These are phyloP conservation scores for Picochlorum sp. DNA, from an alignment of 139 green algal species.

Conservation along the genomic window DNA sequence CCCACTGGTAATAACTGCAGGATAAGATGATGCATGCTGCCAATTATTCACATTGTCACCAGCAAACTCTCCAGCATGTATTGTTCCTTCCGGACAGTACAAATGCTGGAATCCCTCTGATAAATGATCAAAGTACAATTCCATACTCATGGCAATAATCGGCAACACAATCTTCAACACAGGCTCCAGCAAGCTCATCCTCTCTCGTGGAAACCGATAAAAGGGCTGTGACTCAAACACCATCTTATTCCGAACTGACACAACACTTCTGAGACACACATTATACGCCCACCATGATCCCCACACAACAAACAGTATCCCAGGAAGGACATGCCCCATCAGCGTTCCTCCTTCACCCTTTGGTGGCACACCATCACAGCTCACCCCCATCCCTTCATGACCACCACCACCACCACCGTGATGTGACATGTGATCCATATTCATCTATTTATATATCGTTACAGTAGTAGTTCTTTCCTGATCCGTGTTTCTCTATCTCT, in stretches of 20 bases:
- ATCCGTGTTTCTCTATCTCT: no score
- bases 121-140: conserved; percentile 24
- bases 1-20: conserved; percentile 23
- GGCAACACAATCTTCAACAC: conserved; percentile 20
- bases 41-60: conserved; percentile 33
- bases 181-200: conserved; percentile 12
- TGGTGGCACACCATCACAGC: conserved; percentile 2
- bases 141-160: conserved; percentile 9
- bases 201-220: conserved; percentile 8
- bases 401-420: not conserved
- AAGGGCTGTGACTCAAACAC: conserved; percentile 10
- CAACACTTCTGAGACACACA: not conserved
- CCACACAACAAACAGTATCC: conserved; percentile 16
- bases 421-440: not conserved
- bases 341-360: not conserved
- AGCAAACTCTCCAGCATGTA: conserved; percentile 20
- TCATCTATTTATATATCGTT: not conserved
- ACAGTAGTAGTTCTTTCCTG: not conserved
- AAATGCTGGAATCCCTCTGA: conserved; percentile 11
- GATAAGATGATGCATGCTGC: conserved; percentile 35
- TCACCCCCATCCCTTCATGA: conserved; percentile 1
- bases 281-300: conserved; percentile 19
- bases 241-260: not conserved
- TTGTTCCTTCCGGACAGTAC: conserved; percentile 24
- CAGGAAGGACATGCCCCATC: conserved; percentile 21